These are phyloP conservation scores for Santalum album DNA, from an alignment of 164 flowering plant species.

Conservation along the genomic window DNA sequence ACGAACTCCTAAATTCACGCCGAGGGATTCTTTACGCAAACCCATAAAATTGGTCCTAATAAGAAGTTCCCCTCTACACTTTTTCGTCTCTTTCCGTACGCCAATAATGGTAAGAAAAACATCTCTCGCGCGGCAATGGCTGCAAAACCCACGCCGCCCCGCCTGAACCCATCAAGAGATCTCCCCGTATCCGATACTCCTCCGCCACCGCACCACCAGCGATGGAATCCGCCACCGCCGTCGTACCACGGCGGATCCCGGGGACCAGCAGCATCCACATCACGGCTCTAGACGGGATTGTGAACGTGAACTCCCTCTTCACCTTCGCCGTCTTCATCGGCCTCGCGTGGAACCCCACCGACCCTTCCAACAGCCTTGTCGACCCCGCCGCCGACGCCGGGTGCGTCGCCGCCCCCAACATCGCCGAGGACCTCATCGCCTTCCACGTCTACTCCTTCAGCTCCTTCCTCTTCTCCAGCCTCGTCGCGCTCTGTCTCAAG, in stretches of 20 bases:
- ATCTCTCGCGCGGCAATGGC: too few species aligned
- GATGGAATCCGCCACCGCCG: neutral
- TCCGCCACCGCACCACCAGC: neutral
- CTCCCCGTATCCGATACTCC: neutral
- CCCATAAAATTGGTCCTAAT: too few species aligned
- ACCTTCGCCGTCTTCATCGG: conserved; percentile 81
- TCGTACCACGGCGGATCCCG: conserved; percentile 1
- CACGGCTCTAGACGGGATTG: conserved; percentile 70
- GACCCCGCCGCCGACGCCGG: neutral
- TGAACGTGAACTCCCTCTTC: conserved; percentile 84
- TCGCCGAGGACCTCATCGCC: conserved; percentile 43
- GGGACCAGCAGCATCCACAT: conserved; percentile 50
- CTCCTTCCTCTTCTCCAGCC: conserved; percentile 85
- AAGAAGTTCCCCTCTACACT: too few species aligned
- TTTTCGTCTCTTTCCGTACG: too few species aligned
- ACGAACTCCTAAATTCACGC: too few species aligned
- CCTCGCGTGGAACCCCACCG: conserved; percentile 23
- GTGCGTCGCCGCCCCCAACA: conserved; percentile 28
- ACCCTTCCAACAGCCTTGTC: conserved; percentile 33
- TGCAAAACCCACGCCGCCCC: too few species aligned
- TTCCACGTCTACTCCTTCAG: conserved; percentile 87
- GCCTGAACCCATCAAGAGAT: too few species aligned
- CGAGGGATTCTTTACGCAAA: too few species aligned
- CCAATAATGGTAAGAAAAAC: too few species aligned
- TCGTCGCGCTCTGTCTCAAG: conserved; percentile 63